A percentile compares a stretch with the other conserved stretches of the same genome.
phyloP scores from a whole-genome alignment of 257 asterid species.

The Apocynum venetum region DNA sequence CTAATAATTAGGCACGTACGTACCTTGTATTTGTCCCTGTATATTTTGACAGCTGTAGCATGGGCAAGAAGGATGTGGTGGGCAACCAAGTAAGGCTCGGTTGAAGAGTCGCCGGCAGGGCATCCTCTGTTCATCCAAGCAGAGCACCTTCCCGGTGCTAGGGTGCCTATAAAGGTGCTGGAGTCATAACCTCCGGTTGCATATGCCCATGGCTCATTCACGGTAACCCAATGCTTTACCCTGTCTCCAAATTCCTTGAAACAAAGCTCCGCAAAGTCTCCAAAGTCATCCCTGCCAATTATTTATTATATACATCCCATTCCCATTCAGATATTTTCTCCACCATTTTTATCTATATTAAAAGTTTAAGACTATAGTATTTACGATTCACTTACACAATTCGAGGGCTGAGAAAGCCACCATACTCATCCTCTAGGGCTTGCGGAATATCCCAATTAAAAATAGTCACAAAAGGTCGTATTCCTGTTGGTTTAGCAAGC shows the following conservation, averaged over 20 bases:
- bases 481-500: slow-evolving; percentile 25
- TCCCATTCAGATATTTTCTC: no score
- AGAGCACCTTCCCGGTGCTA: slow-evolving; percentile 65
- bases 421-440: slow-evolving; percentile 63
- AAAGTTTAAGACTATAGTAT: no score
- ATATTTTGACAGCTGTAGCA: slow-evolving; percentile 37
- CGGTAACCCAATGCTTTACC: slow-evolving; percentile 51
- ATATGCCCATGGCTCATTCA: slow-evolving; percentile 49
- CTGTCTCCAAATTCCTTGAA: slow-evolving; percentile 68
- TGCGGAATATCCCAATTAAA: slow-evolving; percentile 81
- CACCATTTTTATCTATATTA: no score
- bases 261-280: slow-evolving; percentile 50
- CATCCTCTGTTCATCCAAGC: slow-evolving; percentile 33
- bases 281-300: slow-evolving; percentile 45
- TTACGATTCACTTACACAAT: slow-evolving; percentile 41
- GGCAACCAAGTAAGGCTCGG: slow-evolving; percentile 57
- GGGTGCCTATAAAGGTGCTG: slow-evolving; percentile 21
- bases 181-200: slow-evolving; percentile 43
- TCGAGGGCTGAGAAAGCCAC: slow-evolving; percentile 48
- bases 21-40: slow-evolving; percentile 44
- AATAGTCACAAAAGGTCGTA: slow-evolving; percentile 54
- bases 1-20: no score
- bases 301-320: no score
- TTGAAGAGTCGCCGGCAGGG: slow-evolving; percentile 39
- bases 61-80: slow-evolving; percentile 54